Evolutionary conservation across 2,329 filamentous ascomycete genomes (phyloP), one percentile per base, ranked within the genome.

Genomic region (Colletotrichum sp.): DNA sequence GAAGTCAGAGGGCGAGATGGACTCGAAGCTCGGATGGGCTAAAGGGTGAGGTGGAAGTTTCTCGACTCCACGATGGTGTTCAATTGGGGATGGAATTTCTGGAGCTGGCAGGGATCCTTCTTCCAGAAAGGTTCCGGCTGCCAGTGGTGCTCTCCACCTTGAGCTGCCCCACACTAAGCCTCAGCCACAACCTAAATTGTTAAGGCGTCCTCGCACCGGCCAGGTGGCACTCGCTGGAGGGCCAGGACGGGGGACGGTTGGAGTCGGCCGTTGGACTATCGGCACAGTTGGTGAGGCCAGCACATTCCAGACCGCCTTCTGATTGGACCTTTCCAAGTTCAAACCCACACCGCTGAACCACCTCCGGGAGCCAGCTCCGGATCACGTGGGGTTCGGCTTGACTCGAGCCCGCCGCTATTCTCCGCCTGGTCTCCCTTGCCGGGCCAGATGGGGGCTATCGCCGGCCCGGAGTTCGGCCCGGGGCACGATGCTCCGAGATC

Each of bases 1-100:
- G 73, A 79, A 78, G 79, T 78, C 77, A 79, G 76, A 76, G 77
- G 74, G 77, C 78, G 77, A 60, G 52, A 72, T 68, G 70, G 61
- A 32, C 38, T 55, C 60, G 68, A 76, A 81, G 78, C 79, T 76
- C 79, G 76, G 77, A 76, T 71, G 70, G 80, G 78, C 80, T 84
- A 80, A 69, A 85, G 81, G 83, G 82, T 85, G 83, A 86, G 81
- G 84, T 85, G 83, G 84, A 85, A 85, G 84, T 82, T 85, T 84
- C 80, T 82, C 82, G 78, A 82, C 81, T 80, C 80, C 79, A 82
- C 78, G 79, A 72, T 79, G 73, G 38, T 73, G 78, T 75, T 78
- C 78, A 73, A 79, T 71, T 77, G 62, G 70, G 52, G 32, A 70
- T 67, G 75, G 77, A 77, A 70, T 75, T 76, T 75, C 62, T 76